Evolutionary conservation across 1,139 yeast species (phyloP), one percentile per base, ranked within the genome.

Genomic region (Geotrichum carabidarum): DNA sequence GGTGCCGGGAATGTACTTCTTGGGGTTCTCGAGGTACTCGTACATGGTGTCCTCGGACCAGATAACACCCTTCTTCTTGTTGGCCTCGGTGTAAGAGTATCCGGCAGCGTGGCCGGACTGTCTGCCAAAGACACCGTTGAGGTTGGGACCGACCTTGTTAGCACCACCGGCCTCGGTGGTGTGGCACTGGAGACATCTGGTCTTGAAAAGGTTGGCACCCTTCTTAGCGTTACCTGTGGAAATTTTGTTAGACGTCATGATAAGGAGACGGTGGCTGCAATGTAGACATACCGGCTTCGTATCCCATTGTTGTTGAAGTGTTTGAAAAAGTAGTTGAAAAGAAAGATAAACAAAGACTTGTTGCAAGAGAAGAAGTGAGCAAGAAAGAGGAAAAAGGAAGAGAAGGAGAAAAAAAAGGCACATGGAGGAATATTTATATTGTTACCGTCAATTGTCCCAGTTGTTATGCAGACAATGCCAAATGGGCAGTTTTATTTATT

Each of bases 1-100:
- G 80, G 98, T 93, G 77, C 99, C 99, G 72, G 99, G 99, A 68
- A 93, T 90, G 81, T 90, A 93, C 81, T 93, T 93, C 95, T 93
- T 93, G 80, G 99, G 99, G 87, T 93, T 94, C 78, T 86, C 95
- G 77, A 93, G 84, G 84, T 93, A 93, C 75, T 87, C 96, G 68
- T 85, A 81, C 86, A 93, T 82, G 75, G 90, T 82, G 73, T 90
- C 93, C 72, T 84, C 94, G 65, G 71, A 66, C 99, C 99, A 93
- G 60, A 67, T 68, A 63, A 91, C 95, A 71, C 91, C 95, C 80
- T 90, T 90, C 81, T 86, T 86, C 83, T 88, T 88, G 89, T 91
- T 91, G 73, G 99, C 98, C 67, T 93, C 99, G 59, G 98, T 90
- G 84, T 88, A 93, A 56, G 95, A 84, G 84, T 77, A 93, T 65